Base-by-base conservation (phyloP, 139 green algal species). In the Chlamydomonas urium region DNA sequence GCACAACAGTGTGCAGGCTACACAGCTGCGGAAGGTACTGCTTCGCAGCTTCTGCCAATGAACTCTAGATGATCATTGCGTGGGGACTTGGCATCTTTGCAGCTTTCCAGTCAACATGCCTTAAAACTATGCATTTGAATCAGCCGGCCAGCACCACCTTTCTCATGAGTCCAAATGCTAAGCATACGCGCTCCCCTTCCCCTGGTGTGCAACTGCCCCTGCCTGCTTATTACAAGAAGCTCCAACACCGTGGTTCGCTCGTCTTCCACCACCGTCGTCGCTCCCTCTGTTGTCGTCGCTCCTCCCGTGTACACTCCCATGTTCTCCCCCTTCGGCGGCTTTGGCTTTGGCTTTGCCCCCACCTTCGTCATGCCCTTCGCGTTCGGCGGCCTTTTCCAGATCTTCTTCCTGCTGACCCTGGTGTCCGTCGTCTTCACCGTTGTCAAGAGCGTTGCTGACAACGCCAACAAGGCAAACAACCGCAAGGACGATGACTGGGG, bases 391-490 rank as follows among this genome's bases (percentile, higher is more conserved):
- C 28, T 67, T 6, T 67, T 67, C 59, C 31, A 38, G 6, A 42
- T 67, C 28, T 24, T 67, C 19, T 38, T 45, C 28, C 31, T 67
- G 10, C 19, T 26, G 21, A 10, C 38, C 5, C 6, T 45, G 5
- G 59, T 67, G 21, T 47, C 29, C 10, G 53, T 63, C 4, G 59
- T 38, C 33, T 67, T 67, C 59, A 67, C 37, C 38, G 59, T 67
- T 14, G 38, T 67, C 59, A 67, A 38, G 31, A 14, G 29, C 24
- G 21, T 67, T 45, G 33, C n/a, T 14, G 37, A 14, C 19, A 45
- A 26, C 14, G 28, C 8, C 31, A 45, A 67, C 32, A 67, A 67
- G 33, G 31, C 4, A 8, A 26, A 38, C 21, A 45, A 23, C 4
- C 37, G 38, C 19, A 45, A 67, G 28, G 59, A 45, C 21, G 59